A percentile compares a stretch with the other conserved stretches of the same genome.
Conservation (phyloP, 495 filamentous ascomycete species). For the Talaromyces wortmannii region DNA sequence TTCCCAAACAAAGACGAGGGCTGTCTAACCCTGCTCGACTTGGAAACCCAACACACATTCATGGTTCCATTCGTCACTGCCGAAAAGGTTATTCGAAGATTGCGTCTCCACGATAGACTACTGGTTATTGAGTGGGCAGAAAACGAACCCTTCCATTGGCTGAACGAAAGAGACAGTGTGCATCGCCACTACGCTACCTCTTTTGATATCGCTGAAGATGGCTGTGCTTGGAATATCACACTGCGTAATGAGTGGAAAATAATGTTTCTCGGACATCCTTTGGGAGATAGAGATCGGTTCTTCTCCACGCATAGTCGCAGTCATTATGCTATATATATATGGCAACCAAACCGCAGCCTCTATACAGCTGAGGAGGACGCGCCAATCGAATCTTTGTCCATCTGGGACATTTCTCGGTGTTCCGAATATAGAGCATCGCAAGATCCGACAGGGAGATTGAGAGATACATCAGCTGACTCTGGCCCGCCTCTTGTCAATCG, state of each 20-base stretch:
- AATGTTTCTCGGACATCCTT: constrained; percentile 53
- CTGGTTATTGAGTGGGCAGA: constrained; percentile 65
- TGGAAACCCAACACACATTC: constrained; percentile 34
- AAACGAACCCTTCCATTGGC: constrained; percentile 45
- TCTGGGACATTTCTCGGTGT: constrained; percentile 59
- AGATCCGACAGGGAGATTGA: constrained; percentile 39
- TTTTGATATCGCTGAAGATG: constrained; percentile 38
- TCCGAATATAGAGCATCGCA: constrained; percentile 49
- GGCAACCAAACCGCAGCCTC: constrained; percentile 56
- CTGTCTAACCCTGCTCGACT: constrained; percentile 47
- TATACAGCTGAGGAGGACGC: constrained; percentile 50
- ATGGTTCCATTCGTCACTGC: constrained; percentile 48
- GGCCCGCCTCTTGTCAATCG: constrained; percentile 48
- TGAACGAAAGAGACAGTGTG: constrained; percentile 49
- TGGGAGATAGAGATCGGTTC: constrained; percentile 55
- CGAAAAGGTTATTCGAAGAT: constrained; percentile 49
- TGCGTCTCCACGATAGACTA: constrained; percentile 48
- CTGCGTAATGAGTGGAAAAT: constrained; percentile 67
- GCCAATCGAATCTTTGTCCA: constrained; percentile 53
- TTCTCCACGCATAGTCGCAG: constrained; percentile 55
- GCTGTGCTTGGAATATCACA: constrained; percentile 35
- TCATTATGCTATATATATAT: constrained; percentile 61
- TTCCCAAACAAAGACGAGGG: constrained; percentile 39
- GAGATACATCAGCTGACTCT: constrained; percentile 20
- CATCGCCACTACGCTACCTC: constrained; percentile 61